A percentile compares a stretch with the other conserved stretches of the same genome.
phyloP scores from a whole-genome alignment of 306 rosid genomes.

The Begonia loranthoides region DNA sequence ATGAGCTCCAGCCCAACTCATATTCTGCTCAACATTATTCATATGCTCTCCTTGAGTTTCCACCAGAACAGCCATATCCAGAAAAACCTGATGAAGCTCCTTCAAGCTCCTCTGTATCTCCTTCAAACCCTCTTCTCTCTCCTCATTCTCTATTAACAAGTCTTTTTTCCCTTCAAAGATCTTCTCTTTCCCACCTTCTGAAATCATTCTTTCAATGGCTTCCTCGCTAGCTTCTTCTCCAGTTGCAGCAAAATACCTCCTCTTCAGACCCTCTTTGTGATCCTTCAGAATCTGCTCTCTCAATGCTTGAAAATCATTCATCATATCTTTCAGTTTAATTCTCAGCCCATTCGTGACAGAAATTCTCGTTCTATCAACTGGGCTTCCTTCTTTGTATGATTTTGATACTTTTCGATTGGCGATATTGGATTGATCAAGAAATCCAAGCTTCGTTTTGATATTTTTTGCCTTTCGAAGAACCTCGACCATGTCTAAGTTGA shows the following conservation, averaged over 20 bases:
- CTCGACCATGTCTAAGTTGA: slow-evolving; percentile 11
- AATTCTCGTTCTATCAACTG: slow-evolving; percentile 15
- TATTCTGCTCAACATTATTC: slow-evolving; percentile 10
- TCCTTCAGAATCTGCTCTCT: slow-evolving; percentile 11
- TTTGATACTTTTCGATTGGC: slow-evolving; percentile 2
- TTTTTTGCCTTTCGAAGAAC: slow-evolving; percentile 7
- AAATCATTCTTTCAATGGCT: slow-evolving; percentile 7
- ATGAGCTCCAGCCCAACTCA: slow-evolving; percentile 4
- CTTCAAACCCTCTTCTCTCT: slow-evolving; percentile 10
- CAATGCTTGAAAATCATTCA: slow-evolving; percentile 13
- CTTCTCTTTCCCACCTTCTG: slow-evolving; percentile 5
- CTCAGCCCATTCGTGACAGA: slow-evolving; percentile 16
- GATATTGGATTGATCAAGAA: slow-evolving; percentile 6
- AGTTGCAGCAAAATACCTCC: slow-evolving; percentile 11
- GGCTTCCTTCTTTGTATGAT: slow-evolving; percentile 13
- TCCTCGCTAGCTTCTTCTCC: slow-evolving; percentile 16
- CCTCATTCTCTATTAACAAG: slow-evolving; percentile 10
- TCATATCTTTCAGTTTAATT: slow-evolving; percentile 13
- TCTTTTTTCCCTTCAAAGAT: slow-evolving; percentile 10
- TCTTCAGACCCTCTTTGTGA: slow-evolving; percentile 14
- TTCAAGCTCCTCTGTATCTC: slow-evolving; percentile 12
- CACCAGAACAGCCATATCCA: slow-evolving; percentile 15
- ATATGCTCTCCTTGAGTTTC: slow-evolving; percentile 13
- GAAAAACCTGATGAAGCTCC: slow-evolving; percentile 15
- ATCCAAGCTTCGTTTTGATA: slow-evolving; percentile 7